These are phyloP conservation scores for Paecilomyces formosus DNA, from an alignment of 2,329 filamentous ascomycete species.

Conservation along the genomic window DNA sequence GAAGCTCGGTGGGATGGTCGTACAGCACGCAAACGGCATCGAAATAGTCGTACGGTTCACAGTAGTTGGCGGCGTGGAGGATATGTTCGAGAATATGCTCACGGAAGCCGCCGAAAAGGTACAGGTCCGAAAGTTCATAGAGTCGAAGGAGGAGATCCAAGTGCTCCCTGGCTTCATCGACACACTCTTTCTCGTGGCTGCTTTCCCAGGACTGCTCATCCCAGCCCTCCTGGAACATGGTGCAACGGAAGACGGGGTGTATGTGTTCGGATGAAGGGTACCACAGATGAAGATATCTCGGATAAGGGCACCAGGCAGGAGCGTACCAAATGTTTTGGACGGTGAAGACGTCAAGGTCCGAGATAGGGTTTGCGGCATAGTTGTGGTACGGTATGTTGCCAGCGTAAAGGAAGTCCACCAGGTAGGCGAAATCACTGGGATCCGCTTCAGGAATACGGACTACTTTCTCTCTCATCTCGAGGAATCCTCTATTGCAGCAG, in stretches of 20 bases:
- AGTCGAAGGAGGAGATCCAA: not conserved
- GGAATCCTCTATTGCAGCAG: not conserved
- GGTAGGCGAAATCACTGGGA: not conserved
- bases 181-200: not conserved
- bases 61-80: not conserved
- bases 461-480: not conserved
- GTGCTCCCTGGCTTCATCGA: not conserved
- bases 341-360: not conserved
- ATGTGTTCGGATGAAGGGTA: not conserved
- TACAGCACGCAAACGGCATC: not conserved
- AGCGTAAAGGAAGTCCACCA: not conserved
- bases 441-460: not conserved
- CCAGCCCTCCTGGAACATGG: not conserved
- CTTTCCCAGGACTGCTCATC: not conserved
- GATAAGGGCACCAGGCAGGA: not conserved
- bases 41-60: not conserved
- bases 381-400: not conserved
- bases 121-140: not conserved
- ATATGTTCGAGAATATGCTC: not conserved
- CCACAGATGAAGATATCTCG: not conserved
- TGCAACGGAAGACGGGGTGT: not conserved
- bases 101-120: not conserved
- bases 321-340: not conserved
- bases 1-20: not conserved
- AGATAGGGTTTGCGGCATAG: not conserved